Evolutionary conservation across 768 basidiomycete genomes (phyloP), one percentile per base, ranked within the genome.

Genomic region (Kondoa subrosea): DNA sequence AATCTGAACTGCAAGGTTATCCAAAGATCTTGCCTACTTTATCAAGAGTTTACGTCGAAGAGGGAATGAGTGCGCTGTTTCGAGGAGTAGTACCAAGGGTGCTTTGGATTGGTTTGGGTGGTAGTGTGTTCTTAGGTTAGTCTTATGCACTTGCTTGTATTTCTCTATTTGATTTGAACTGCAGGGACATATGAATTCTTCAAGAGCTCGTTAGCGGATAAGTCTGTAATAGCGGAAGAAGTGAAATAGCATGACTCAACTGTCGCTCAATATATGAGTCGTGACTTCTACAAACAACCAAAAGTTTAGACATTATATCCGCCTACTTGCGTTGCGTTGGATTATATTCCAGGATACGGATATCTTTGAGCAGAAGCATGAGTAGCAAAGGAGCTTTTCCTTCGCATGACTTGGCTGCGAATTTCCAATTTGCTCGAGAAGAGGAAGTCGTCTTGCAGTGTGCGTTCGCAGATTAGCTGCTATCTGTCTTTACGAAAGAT

Each of bases 101-200:
- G 50, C 76, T 95, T 64, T 97, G 93, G 87, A 97, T 99, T 74
- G 91, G 90, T 1, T 85, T 89, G 1, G 95, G 95, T 1, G 95
- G 95, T 1, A 91, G 92, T 0, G 90, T 97, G 0, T 99, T 99
- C 77, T 81, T 99, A 29, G 95, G 95, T n/a, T 86, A 90, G 61
- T 21, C 40, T 50, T 21, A 50, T 8, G 40, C 21, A 8, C 12
- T 50, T 21, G 8, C 40, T 21, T 8, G 40, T 21, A 8, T 50
- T 50, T 8, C 40, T 8, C 40, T 50, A 8, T 8, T 50, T n/a
- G n/a, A 21, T 21, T 21, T 50, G 40, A 8, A 8, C 12, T 50
- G 21, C 40, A 50, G 40, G 40, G 21, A 50, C 40, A 21, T 50
- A 50, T 50, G 40, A 50, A 21, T 21, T 50, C 12, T 50, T 50